These are phyloP conservation scores for Phalaenopsis hybrid DNA, from an alignment of 116 monocot genomes.

Conservation along the genomic window DNA sequence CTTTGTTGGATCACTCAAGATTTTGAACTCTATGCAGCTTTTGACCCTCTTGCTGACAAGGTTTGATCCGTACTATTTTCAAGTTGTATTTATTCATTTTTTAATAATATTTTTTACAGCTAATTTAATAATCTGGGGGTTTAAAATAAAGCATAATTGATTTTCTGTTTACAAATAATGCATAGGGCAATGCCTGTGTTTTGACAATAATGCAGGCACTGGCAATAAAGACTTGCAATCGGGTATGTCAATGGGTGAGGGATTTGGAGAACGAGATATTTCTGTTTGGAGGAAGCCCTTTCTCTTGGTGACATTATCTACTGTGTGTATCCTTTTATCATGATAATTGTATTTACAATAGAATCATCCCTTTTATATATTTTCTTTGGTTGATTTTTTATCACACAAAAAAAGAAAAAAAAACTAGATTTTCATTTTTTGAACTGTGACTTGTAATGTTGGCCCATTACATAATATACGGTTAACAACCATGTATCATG, in stretches of 20 bases:
- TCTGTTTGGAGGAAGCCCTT: slow-evolving; percentile 83
- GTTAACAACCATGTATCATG: neutral
- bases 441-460: neutral
- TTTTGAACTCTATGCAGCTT: slow-evolving; percentile 99
- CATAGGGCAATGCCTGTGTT: neutral
- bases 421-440: neutral
- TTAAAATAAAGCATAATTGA: neutral
- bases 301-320: slow-evolving; percentile 60
- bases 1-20: slow-evolving; percentile 97
- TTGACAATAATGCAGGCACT: slow-evolving; percentile 41
- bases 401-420: neutral
- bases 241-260: slow-evolving; percentile 92
- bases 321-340: neutral
- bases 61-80: slow-evolving; percentile 26
- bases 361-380: neutral
- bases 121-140: neutral
- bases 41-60: slow-evolving; percentile 99
- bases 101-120: neutral
- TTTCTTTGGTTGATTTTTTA: neutral
- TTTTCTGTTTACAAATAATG: neutral
- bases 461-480: neutral
- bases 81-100: neutral
- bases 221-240: slow-evolving; percentile 89
- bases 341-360: neutral
- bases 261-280: slow-evolving; percentile 93